Conservation (phyloP, 176 grass and related monocot genomes). For the Phoenix roebelenii region DNA sequence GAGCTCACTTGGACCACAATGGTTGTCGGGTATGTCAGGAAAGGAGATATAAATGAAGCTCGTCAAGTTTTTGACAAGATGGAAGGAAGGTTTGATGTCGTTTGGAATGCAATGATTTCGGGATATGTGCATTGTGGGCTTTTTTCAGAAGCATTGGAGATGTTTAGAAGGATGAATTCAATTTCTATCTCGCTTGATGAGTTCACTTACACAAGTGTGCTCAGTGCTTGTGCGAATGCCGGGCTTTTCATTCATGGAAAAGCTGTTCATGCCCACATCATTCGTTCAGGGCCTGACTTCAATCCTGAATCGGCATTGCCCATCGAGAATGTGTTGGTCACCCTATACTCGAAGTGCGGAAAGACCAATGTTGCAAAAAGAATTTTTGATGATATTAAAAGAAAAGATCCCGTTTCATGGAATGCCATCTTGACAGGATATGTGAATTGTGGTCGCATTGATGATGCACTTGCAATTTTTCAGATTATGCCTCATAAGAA, state of each 20-base stretch:
- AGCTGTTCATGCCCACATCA: conserved; percentile 67
- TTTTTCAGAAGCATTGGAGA: conserved; percentile 43
- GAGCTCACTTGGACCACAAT: conserved; percentile 79
- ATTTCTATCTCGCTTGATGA: conserved; percentile 47
- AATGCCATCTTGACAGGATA: conserved; percentile 79
- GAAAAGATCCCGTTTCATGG: conserved; percentile 79
- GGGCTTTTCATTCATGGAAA: conserved; percentile 56
- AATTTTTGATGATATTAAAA: conserved; percentile 48
- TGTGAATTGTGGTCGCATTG: conserved; percentile 38
- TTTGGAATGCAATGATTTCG: conserved; percentile 96
- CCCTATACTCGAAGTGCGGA: conserved; percentile 59
- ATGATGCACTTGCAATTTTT: conserved; percentile 51
- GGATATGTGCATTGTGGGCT: conserved; percentile 65
- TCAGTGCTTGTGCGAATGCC: conserved; percentile 62
- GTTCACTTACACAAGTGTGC: conserved; percentile 80
- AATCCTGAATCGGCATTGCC: conserved; percentile 49
- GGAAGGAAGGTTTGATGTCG: conserved; percentile 54
- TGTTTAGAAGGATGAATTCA: conserved; percentile 77
- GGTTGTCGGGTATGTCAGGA: conserved; percentile 74
- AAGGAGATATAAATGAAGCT: conserved; percentile 43
- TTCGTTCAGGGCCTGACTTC: conserved; percentile 44
- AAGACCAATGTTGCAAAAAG: conserved; percentile 37
- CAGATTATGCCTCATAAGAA: conserved; percentile 58
- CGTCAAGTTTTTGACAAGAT: conserved; percentile 50
- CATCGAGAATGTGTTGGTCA: conserved; percentile 67